These are phyloP conservation scores for Pseudotsuga menziesii DNA, from an alignment of 75 land plant species.

Conservation along the genomic window DNA sequence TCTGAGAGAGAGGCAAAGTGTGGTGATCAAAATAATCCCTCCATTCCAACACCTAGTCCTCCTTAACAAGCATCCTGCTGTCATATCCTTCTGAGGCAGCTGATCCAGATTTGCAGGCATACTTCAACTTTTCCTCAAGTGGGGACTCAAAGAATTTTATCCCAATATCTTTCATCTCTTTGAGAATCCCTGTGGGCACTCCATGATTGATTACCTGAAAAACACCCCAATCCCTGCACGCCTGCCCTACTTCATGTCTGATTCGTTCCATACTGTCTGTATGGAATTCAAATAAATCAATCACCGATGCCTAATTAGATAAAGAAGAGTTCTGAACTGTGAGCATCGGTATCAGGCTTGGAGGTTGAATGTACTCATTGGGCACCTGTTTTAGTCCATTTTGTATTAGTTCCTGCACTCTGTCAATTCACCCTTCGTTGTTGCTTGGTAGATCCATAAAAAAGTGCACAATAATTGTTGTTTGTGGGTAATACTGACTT, in stretches of 20 bases:
- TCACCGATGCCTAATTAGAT: slow-evolving; percentile 28
- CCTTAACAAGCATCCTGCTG: slow-evolving; percentile 63
- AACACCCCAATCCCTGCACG: slow-evolving; percentile 81
- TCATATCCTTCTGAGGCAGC: slow-evolving; percentile 89
- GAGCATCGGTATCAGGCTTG: slow-evolving; percentile 40
- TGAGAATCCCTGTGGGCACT: slow-evolving; percentile 45
- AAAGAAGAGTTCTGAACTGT: neutral
- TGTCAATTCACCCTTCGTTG: neutral
- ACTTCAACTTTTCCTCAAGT: slow-evolving; percentile 44
- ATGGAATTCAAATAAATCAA: slow-evolving; percentile 40
- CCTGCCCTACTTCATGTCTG: slow-evolving; percentile 31
- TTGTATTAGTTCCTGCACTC: slow-evolving; percentile 58
- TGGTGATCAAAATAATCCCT: slow-evolving; percentile 93
- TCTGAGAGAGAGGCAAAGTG: slow-evolving; percentile 61
- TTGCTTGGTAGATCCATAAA: neutral
- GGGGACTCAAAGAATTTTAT: slow-evolving; percentile 51
- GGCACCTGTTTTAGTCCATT: slow-evolving; percentile 38
- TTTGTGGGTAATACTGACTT: no score
- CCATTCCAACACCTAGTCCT: slow-evolving; percentile 81
- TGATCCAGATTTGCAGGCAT: slow-evolving; percentile 49
- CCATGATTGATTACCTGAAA: slow-evolving; percentile 87
- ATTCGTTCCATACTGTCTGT: slow-evolving; percentile 14
- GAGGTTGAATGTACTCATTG: slow-evolving; percentile 55
- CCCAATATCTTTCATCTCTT: slow-evolving; percentile 34
- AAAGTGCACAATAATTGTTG: no score